A percentile compares a stretch with the other conserved stretches of the same genome.
Conservation (phyloP, 345 rosid genomes). For the Gossypium rotundifolium region DNA sequence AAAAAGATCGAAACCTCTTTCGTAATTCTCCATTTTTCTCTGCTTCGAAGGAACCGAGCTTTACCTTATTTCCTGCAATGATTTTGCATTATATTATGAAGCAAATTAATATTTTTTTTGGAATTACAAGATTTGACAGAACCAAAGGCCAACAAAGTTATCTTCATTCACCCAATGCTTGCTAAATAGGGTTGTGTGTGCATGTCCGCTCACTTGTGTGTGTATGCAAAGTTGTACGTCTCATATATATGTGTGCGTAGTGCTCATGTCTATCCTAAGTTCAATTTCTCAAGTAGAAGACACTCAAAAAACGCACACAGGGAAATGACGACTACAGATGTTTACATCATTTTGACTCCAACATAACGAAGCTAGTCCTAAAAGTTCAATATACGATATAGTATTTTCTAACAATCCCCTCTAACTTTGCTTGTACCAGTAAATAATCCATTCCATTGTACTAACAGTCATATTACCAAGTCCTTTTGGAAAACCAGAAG, state of each 20-base stretch:
- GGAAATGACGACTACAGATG: background rate
- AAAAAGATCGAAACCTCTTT: background rate
- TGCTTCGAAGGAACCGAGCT: background rate
- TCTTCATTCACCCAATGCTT: background rate
- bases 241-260: background rate
- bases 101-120: background rate
- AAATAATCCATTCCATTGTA: background rate
- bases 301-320: no score
- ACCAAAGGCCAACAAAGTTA: background rate
- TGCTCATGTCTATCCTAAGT: background rate
- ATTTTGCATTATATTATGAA: background rate
- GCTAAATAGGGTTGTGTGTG: no score
- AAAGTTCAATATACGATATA: background rate
- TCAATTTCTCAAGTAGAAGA: background rate
- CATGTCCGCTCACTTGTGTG: no score
- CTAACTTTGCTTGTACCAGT: background rate
- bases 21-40: background rate
- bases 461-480: background rate
- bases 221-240: background rate
- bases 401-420: background rate
- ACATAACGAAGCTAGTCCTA: background rate
- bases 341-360: background rate
- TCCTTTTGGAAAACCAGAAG: background rate
- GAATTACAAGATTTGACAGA: background rate
- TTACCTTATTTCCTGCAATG: slow-evolving; percentile 14